Evolutionary conservation across 257 asterid species (phyloP), one percentile per base, ranked within the genome.

Genomic region (Knoxia roxburghii): DNA sequence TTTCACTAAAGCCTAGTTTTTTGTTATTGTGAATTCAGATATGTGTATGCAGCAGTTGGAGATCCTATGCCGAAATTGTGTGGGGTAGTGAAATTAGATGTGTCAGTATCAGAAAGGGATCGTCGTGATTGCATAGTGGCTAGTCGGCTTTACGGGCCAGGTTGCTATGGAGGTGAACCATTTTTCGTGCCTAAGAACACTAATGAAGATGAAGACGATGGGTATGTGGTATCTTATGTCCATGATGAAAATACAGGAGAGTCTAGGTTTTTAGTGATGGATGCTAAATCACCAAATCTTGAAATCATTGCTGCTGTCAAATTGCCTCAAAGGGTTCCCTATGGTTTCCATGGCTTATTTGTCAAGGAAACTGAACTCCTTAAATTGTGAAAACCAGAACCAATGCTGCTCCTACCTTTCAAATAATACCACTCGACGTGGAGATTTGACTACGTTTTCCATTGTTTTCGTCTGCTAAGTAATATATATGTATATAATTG

Each of bases 281-380:
- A 87, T 64, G 94, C 97, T 3, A 83, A 70, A 69, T 82, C 96
- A 1, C 90, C 89, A 8, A 72, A 49, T 26, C 91, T 90, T 30
- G 85, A 87, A 37, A 84, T 71, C 45, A 84, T 87, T 18, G 96
- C 96, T 32, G 81, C 80, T 52, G 95, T 90, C 9, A 76, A 79
- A 71, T 61, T 90, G 73, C 96, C 96, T 48, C 80, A 73, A 55
- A 85, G 96, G 43, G 91, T 90, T 49, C 97, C 97, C 1, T 82
- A 80, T 68, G 97, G 97, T 23, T 90, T 90, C 70, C 97, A 90
- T 21, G 96, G 97, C 0, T 84, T 90, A 26, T 87, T 86, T 58
- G 84, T 90, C 9, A 68, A 72, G 37, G 81, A 87, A 69, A 77
- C 29, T 11, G 84, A 86, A 74, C 91, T 87, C 1, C 68, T 54